Conservation (phyloP, 2,329 filamentous ascomycete species). For the Hypoxylon sp. region DNA sequence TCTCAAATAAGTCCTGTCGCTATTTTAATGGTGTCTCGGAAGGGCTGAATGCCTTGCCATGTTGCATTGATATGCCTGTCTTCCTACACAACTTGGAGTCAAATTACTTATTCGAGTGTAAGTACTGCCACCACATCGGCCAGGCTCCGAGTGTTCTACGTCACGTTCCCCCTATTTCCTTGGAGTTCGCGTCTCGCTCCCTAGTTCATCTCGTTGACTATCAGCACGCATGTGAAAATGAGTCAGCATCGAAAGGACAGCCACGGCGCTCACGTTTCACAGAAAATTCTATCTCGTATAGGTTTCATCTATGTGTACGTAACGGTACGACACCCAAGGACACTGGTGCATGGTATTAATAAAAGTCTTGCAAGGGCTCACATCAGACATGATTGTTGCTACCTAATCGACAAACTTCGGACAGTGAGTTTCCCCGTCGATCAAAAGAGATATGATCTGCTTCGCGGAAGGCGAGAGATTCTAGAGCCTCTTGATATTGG, state of each 20-base stretch:
- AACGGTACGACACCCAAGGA: neutral
- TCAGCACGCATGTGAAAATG: neutral
- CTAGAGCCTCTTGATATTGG: neutral
- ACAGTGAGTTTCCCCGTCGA: slow-evolving; percentile 10
- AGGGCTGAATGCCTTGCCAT: neutral
- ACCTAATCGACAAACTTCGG: neutral
- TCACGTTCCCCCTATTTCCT: neutral
- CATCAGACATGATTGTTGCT: neutral
- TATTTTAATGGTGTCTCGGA: neutral
- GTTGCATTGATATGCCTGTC: neutral
- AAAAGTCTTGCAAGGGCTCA: slow-evolving; percentile 7
- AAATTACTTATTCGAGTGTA: neutral
- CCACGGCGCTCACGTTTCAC: slow-evolving; percentile 6
- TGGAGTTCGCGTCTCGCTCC: neutral
- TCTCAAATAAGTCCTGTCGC: neutral
- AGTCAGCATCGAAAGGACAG: slow-evolving; percentile 2
- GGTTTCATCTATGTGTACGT: slow-evolving; percentile 5
- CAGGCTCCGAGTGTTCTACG: neutral
- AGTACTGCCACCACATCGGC: neutral
- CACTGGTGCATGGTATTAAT: slow-evolving; percentile 3
- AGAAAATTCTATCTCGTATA: neutral
- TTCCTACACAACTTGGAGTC: neutral
- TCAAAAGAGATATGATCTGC: neutral
- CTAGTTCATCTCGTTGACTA: neutral
- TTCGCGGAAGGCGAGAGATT: neutral